Evolutionary conservation across 306 rosid species (phyloP).

Genomic region (Citrullus amarus): DNA sequence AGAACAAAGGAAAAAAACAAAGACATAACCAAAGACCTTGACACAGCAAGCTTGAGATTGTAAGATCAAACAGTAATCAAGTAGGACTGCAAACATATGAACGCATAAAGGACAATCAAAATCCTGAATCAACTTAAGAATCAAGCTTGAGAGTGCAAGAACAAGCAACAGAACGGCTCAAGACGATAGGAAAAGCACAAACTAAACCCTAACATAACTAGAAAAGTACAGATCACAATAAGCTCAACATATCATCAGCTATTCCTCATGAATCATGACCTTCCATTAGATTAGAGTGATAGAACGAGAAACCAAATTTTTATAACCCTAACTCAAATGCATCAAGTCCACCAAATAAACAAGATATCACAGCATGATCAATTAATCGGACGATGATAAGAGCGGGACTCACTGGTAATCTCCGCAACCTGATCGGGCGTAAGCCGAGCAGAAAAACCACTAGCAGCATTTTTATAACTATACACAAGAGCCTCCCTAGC

Average conservation of each 20-base stretch:
- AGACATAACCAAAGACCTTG: not conserved
- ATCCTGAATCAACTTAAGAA: not conserved
- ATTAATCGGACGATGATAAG: not conserved
- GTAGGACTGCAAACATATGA: not conserved
- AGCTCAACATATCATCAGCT: not conserved
- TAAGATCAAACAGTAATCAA: not conserved
- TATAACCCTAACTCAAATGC: not conserved
- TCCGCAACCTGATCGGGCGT: constrained; percentile 45
- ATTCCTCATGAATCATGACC: no score
- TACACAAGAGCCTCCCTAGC: constrained; percentile 82
- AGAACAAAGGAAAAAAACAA: not conserved
- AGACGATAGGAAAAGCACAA: not conserved
- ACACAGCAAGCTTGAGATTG: not conserved
- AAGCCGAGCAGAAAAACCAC: constrained; percentile 90
- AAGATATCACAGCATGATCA: no score
- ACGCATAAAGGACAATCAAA: not conserved
- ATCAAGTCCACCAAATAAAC: not conserved
- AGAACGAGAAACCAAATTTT: not conserved
- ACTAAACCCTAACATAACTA: not conserved
- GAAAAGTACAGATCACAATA: not conserved
- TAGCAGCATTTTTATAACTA: constrained; percentile 74
- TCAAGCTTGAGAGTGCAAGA: not conserved
- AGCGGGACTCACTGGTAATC: constrained; percentile 25
- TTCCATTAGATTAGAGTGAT: not conserved
- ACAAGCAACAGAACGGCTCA: not conserved